Conservation (phyloP, 208 protist species). For the Trypanosoma caninum region DNA sequence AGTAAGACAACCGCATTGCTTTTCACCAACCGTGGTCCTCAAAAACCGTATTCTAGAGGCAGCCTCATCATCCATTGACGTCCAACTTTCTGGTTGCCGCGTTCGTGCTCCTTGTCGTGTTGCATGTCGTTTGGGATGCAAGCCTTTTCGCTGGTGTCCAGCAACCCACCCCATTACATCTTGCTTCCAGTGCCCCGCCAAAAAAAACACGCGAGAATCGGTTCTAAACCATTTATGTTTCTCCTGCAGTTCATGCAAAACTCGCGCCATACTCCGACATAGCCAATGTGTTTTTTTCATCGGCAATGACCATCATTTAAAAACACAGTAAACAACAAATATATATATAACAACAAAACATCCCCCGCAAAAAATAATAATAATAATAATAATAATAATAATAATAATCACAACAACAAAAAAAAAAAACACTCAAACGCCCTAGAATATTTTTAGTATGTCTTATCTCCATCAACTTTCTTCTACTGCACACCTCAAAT, state of each 20-base stretch:
- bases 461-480: too few relatives aligned
- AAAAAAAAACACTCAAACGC: neutral
- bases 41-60: slow-evolving; percentile 8
- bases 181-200: slow-evolving; percentile 16
- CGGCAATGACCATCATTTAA: too few relatives aligned
- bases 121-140: neutral
- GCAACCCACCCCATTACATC: slow-evolving; percentile 8
- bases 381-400: slow-evolving; percentile 1
- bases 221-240: slow-evolving; percentile 16
- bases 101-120: neutral
- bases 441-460: too few relatives aligned
- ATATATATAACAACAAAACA: too few relatives aligned
- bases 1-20: neutral
- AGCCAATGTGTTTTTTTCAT: neutral
- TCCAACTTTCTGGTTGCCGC: neutral
- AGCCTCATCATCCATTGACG: neutral
- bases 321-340: too few relatives aligned
- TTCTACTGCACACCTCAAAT: neutral
- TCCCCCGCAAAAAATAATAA: neutral
- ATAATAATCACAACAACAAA: slow-evolving; percentile 15
- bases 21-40: neutral
- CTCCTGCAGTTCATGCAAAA: slow-evolving; percentile 11
- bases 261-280: neutral
- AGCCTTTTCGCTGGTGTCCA: neutral
- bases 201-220: slow-evolving; percentile 13